A percentile compares a stretch with the other conserved stretches of the same genome.
These are phyloP conservation scores for Ceratobasidium sp. DNA, from an alignment of 1,284 basidiomycete genomes.

Conservation along the genomic window DNA sequence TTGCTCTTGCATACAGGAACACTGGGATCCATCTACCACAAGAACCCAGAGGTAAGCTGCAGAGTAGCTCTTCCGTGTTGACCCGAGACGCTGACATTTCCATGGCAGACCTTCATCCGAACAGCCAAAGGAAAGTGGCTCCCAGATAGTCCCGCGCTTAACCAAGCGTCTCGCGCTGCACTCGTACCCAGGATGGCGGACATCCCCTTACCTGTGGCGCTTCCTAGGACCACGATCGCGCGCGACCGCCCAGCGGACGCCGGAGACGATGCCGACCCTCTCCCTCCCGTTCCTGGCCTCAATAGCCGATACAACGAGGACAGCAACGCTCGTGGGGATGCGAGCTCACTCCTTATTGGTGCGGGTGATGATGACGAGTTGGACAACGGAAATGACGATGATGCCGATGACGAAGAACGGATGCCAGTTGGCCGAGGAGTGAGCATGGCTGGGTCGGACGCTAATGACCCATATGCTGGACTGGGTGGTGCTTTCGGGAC, in stretches of 20 bases:
- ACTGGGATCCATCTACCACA: constrained; percentile 89
- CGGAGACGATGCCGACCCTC: constrained; percentile 15
- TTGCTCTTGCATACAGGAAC: constrained; percentile 84
- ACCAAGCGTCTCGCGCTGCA: constrained; percentile 76
- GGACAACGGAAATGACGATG: constrained; percentile 47
- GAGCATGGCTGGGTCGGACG: constrained; percentile 45
- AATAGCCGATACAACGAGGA: constrained; percentile 44
- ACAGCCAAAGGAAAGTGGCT: constrained; percentile 80
- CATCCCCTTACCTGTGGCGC: constrained; percentile 10
- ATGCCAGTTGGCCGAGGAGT: constrained; percentile 33
- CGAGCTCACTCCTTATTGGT: constrained; percentile 36
- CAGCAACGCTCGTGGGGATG: constrained; percentile 38
- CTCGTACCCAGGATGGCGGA: constrained; percentile 64
- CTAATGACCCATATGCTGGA: constrained; percentile 78
- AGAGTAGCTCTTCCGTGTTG: background rate
- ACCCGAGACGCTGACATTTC: background rate
- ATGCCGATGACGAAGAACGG: constrained; percentile 48
- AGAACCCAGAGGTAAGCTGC: constrained; percentile 82
- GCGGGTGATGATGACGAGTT: constrained; percentile 40
- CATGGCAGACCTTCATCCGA: constrained; percentile 81
- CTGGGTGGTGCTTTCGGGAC: constrained; percentile 76
- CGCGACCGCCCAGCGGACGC: constrained; percentile 44
- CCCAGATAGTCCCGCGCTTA: constrained; percentile 81
- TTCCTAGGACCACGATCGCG: constrained; percentile 23
- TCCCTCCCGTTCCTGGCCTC: constrained; percentile 31